Evolutionary conservation across 2,329 filamentous ascomycete species (phyloP).

Genomic region (Penicillium olsonii): DNA sequence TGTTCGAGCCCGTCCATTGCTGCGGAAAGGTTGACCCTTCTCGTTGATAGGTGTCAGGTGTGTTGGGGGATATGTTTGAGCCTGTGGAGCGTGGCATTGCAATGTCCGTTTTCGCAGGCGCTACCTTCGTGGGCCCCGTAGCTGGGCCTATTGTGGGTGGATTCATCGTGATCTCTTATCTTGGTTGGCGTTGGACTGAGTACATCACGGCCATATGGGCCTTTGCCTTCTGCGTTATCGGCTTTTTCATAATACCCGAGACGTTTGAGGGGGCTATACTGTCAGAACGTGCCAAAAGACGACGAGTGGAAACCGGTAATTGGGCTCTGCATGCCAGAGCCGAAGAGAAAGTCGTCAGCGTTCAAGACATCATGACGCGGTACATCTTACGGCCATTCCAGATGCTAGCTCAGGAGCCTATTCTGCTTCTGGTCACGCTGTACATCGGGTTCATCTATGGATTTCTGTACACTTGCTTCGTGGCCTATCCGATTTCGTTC

Average conservation of each 20-base stretch:
- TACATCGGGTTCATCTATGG: constrained; percentile 45
- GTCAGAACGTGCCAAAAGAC: constrained; percentile 51
- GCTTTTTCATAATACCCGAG: constrained; percentile 52
- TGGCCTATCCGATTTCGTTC: constrained; percentile 46
- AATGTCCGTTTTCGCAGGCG: constrained; percentile 46
- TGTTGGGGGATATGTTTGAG: constrained; percentile 52
- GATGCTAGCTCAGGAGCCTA: constrained; percentile 46
- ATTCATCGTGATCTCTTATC: constrained; percentile 52
- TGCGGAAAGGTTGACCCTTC: background rate
- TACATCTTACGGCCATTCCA: constrained; percentile 23
- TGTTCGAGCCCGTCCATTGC: background rate
- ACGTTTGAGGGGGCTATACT: constrained; percentile 52
- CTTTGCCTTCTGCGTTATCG: constrained; percentile 36
- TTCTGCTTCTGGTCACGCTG: constrained; percentile 51
- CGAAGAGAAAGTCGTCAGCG: constrained; percentile 44
- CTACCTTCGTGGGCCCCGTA: constrained; percentile 53
- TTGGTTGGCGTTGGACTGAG: constrained; percentile 61
- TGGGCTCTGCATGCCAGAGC: constrained; percentile 49
- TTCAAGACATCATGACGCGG: constrained; percentile 7
- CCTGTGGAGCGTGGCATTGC: constrained; percentile 50
- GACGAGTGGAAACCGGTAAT: constrained; percentile 52
- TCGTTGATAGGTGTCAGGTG: constrained; percentile 30
- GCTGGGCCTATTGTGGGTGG: constrained; percentile 53
- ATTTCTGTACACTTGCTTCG: constrained; percentile 41
- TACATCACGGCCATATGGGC: constrained; percentile 58